Evolutionary conservation across 371 early-diverging fungal species (phyloP).

Genomic region (Mortierella sp.): DNA sequence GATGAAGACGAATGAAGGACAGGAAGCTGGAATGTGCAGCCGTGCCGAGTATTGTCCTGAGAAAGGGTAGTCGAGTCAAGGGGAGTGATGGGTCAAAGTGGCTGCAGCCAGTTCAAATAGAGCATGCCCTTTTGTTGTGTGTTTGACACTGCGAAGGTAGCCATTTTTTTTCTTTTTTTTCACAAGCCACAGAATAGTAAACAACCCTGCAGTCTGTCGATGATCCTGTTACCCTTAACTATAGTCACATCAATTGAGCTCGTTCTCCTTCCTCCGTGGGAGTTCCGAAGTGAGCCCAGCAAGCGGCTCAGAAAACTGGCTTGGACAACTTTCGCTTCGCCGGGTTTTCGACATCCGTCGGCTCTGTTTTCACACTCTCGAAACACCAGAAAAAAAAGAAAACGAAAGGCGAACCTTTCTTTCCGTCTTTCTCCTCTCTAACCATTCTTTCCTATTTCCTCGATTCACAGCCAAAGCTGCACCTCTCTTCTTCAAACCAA

Average conservation of each 20-base stretch:
- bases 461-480: too few species aligned
- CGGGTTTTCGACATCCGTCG: background rate
- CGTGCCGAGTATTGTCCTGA: constrained; percentile 1
- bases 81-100: background rate
- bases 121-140: constrained; percentile 5
- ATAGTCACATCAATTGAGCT: background rate
- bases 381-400: background rate
- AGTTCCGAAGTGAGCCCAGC: background rate
- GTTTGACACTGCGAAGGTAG: background rate
- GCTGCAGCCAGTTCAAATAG: background rate
- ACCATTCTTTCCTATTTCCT: background rate
- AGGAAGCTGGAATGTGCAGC: background rate
- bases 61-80: background rate
- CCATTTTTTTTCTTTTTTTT: constrained; percentile 29
- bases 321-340: background rate
- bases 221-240: background rate
- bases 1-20: background rate
- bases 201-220: background rate
- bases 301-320: background rate
- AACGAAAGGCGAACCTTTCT: background rate
- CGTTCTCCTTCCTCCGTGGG: background rate
- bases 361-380: background rate
- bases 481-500: background rate
- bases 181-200: constrained; percentile 27
- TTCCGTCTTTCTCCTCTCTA: background rate